Conservation (phyloP, 139 green algal genomes). For the Picochlorum costavermella region DNA sequence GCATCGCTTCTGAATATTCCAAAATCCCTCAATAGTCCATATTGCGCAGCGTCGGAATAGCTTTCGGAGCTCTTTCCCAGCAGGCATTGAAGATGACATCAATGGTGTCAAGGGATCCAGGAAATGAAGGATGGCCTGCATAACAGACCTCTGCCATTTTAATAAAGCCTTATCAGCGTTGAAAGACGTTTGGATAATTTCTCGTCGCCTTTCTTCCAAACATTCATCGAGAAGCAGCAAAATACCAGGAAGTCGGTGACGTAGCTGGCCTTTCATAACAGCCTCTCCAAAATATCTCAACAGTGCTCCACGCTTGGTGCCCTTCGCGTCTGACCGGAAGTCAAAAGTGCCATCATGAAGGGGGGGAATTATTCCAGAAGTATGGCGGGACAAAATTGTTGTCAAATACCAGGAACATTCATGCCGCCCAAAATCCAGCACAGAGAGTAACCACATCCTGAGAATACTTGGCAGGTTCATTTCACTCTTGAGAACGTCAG, state of each 20-base stretch:
- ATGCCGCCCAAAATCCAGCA: conserved; percentile 5
- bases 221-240: neutral
- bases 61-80: too few species aligned
- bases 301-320: neutral
- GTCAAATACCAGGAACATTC: conserved; percentile 14
- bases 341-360: neutral
- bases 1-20: too few species aligned
- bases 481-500: neutral
- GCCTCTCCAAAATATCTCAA: neutral
- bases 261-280: neutral
- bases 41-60: too few species aligned
- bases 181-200: neutral
- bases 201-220: neutral
- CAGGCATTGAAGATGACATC: too few species aligned
- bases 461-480: neutral
- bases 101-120: neutral
- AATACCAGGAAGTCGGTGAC: neutral
- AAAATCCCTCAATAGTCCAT: too few species aligned
- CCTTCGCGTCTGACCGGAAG: neutral
- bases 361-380: neutral
- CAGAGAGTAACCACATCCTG: conserved; percentile 8
- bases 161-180: neutral
- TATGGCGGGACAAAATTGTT: conserved; percentile 1
- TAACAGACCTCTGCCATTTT: neutral
- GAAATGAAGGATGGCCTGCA: neutral